These are phyloP conservation scores for Plantago coronopus DNA, from an alignment of 305 asterid species.

Conservation along the genomic window DNA sequence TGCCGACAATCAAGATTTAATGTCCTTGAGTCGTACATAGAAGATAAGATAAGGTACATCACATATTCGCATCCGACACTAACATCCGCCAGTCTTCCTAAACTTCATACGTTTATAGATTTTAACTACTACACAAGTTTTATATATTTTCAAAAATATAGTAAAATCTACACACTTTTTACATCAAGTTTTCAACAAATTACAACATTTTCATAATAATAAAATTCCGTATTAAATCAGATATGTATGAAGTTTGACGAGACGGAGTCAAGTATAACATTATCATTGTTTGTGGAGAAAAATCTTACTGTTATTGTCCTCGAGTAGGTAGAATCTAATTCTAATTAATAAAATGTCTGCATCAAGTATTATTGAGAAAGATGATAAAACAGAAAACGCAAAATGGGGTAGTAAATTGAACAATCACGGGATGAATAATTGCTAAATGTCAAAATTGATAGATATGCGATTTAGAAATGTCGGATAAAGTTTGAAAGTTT, in stretches of 20 bases:
- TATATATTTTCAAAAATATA: too few species aligned
- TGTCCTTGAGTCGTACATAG: background rate
- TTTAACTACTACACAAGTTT: too few species aligned
- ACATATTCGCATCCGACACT: background rate
- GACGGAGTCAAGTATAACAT: too few species aligned
- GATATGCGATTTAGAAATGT: constrained; percentile 18
- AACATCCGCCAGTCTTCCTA: too few species aligned
- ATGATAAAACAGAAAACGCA: background rate
- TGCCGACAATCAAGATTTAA: background rate
- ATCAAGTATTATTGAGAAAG: background rate
- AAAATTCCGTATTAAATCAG: too few species aligned
- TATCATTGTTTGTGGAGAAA: background rate
- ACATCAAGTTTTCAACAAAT: too few species aligned
- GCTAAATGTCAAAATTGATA: constrained; percentile 30
- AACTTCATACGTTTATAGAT: too few species aligned
- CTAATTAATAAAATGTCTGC: background rate
- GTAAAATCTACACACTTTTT: too few species aligned
- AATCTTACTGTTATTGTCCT: background rate
- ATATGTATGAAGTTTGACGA: too few species aligned
- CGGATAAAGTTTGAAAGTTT: constrained; percentile 21
- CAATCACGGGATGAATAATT: constrained; percentile 44
- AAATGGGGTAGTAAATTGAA: constrained; percentile 7
- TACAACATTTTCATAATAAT: too few species aligned
- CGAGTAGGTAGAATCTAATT: too few species aligned
- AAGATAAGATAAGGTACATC: background rate